Evolutionary conservation across 768 basidiomycete species (phyloP).

Genomic region (Peribolospora kevripleyi): DNA sequence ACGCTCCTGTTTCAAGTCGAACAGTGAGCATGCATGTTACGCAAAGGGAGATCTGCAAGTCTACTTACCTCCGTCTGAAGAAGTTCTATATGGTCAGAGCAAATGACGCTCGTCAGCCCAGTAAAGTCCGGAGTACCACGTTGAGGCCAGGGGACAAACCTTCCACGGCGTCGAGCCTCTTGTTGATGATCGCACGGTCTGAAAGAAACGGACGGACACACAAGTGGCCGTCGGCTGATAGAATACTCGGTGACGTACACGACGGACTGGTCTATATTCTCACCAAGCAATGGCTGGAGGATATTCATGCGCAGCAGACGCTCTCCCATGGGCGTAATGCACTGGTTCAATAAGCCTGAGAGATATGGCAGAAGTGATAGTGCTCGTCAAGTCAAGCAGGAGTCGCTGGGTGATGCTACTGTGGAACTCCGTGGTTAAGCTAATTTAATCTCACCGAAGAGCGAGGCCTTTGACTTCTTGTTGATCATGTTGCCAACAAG

Average conservation of each 20-base stretch:
- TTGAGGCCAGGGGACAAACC: too few species aligned
- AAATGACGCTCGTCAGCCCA: too few species aligned
- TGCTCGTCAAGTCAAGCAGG: slow-evolving; percentile 15
- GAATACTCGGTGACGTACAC: too few species aligned
- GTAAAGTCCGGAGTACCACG: too few species aligned
- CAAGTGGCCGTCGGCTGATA: background rate
- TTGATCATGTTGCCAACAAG: slow-evolving; percentile 49
- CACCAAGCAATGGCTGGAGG: slow-evolving; percentile 56
- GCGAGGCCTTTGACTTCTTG: slow-evolving; percentile 15
- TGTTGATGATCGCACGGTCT: slow-evolving; percentile 31
- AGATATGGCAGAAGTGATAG: slow-evolving; percentile 7
- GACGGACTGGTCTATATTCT: background rate
- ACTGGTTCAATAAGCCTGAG: slow-evolving; percentile 33
- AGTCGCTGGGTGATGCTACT: slow-evolving; percentile 22
- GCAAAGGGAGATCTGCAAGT: too few species aligned
- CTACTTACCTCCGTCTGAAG: slow-evolving; percentile 23
- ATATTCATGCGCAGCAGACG: slow-evolving; percentile 56
- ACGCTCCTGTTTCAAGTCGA: slow-evolving; percentile 49
- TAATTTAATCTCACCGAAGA: background rate
- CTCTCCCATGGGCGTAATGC: slow-evolving; percentile 71
- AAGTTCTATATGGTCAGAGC: background rate
- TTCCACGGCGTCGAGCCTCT: slow-evolving; percentile 63
- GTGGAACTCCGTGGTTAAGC: background rate
- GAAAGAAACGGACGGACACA: background rate
- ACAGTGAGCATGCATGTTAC: too few species aligned